A percentile compares a stretch with the other conserved stretches of the same genome.
Evolutionary conservation across 202 grass and related monocot genomes (phyloP).

Genomic region (Bolboschoenoplectus hybrid): DNA sequence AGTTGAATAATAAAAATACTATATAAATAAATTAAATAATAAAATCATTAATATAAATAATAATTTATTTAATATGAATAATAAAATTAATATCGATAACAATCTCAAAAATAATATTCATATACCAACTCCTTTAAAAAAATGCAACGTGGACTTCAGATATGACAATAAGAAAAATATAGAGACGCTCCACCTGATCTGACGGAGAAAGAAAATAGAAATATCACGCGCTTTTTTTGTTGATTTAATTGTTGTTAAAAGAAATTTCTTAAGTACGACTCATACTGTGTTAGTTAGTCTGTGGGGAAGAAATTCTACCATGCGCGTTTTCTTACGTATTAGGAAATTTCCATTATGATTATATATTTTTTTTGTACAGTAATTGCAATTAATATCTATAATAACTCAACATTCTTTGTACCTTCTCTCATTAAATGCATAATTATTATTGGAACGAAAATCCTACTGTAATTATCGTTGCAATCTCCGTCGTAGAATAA

Average conservation of each 20-base stretch:
- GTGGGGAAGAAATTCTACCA: not conserved
- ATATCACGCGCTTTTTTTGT: not conserved
- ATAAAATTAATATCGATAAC: too few species aligned
- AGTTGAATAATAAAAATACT: too few species aligned
- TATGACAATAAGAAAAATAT: not conserved
- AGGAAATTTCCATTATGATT: not conserved
- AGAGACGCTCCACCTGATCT: not conserved
- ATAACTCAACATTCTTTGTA: too few species aligned
- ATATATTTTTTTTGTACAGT: not conserved
- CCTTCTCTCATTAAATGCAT: not conserved
- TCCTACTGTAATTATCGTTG: not conserved
- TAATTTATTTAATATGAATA: too few species aligned
- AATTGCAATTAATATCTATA: not conserved
- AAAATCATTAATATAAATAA: too few species aligned
- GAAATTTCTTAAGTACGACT: not conserved
- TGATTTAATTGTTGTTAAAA: not conserved
- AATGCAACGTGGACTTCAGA: not conserved
- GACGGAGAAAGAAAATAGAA: not conserved
- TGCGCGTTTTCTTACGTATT: not conserved
- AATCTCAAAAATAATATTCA: too few species aligned
- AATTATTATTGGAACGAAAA: not conserved
- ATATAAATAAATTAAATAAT: too few species aligned
- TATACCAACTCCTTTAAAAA: too few species aligned
- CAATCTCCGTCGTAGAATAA: too few species aligned
- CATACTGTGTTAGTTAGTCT: not conserved